These are phyloP conservation scores for Lasiosphaeria ovina DNA, from an alignment of 495 filamentous ascomycete genomes.

Conservation along the genomic window DNA sequence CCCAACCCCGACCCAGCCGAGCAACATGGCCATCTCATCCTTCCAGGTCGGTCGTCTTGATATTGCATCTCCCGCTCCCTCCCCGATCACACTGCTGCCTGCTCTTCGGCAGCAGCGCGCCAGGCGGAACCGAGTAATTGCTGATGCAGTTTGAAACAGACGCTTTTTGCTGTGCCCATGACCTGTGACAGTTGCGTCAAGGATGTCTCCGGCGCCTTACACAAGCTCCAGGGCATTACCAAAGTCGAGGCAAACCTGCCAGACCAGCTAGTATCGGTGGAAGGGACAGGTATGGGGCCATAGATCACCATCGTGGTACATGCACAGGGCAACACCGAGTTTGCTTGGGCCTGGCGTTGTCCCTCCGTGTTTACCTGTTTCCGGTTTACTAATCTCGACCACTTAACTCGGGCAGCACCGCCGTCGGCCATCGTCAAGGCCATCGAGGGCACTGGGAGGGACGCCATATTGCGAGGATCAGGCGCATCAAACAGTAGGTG, in stretches of 20 bases:
- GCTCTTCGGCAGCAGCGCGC: neutral
- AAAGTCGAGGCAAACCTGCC: constrained; percentile 64
- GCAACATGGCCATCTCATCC: neutral
- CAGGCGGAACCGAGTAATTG: constrained; percentile 1
- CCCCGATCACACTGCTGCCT: neutral
- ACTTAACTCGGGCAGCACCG: constrained; percentile 49
- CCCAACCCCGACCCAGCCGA: neutral
- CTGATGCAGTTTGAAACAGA: constrained; percentile 51
- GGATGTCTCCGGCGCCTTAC: constrained; percentile 72
- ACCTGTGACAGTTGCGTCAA: constrained; percentile 84
- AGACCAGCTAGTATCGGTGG: constrained; percentile 65
- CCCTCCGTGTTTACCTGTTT: too few relatives aligned
- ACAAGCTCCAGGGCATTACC: constrained; percentile 68
- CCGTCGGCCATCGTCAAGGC: constrained; percentile 85
- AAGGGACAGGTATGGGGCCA: constrained; percentile 58
- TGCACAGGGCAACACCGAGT: neutral
- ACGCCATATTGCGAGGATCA: constrained; percentile 90
- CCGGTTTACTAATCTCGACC: neutral
- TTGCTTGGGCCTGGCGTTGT: too few relatives aligned
- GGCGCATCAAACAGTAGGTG: constrained; percentile 78
- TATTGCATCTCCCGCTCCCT: too few relatives aligned
- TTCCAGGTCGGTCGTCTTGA: neutral
- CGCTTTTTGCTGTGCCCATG: constrained; percentile 92
- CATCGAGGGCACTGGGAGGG: constrained; percentile 85
- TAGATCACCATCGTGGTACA: neutral